Base-by-base conservation (phyloP, 108 stramenopile genomes). In the Mayamaea pseudoterrestris region DNA sequence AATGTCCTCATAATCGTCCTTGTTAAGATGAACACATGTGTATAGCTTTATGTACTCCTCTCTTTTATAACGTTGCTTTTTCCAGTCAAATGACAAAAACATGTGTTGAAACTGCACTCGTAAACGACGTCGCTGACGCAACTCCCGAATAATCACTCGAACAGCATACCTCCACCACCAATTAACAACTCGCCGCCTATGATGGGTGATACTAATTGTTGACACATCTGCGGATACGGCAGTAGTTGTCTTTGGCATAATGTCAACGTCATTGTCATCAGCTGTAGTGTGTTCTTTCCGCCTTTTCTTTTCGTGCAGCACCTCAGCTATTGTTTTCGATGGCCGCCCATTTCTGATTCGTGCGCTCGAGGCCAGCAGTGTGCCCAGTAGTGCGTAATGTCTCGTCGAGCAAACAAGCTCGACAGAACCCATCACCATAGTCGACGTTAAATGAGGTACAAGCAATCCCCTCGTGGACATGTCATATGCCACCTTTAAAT, bases 131-230 rank as follows among this genome's bases (percentile, higher is more conserved):
- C 70, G 53, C 44, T 63, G 50, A 16, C 62, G 61, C n/a, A 78
- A 37, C 45, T 85, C 83, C 50, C 63, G 61, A 11, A 58, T 25
- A 13, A 80, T 61, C 35, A 53, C 71, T 6, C 55, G 45, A 26
- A 55, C 41, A 11, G 65, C 71, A 51, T 80, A 85, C 26, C 50
- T 66, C 83, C 83, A 85, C 83, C 83, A 85, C 23, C 58, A 55
- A 6, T 50, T 41, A 17, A 78, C 49, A 14, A 76, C 74, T 27
- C 43, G 27, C 4, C 54, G 22, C 26, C 18, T 44, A 3, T 22
- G 23, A 4, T 44, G 3, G 9, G 18, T 4, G 44, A 5, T 24
- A 44, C n/a, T n/a, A n/a, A n/a, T n/a, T n/a, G n/a, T n/a, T n/a
- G n/a, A n/a, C n/a, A n/a, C n/a, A n/a, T n/a, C n/a, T n/a, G n/a